A percentile compares a stretch with the other conserved stretches of the same genome.
phyloP scores from a whole-genome alignment of 1,139 yeast species.

The Hemisphaericaspora subhashii region DNA sequence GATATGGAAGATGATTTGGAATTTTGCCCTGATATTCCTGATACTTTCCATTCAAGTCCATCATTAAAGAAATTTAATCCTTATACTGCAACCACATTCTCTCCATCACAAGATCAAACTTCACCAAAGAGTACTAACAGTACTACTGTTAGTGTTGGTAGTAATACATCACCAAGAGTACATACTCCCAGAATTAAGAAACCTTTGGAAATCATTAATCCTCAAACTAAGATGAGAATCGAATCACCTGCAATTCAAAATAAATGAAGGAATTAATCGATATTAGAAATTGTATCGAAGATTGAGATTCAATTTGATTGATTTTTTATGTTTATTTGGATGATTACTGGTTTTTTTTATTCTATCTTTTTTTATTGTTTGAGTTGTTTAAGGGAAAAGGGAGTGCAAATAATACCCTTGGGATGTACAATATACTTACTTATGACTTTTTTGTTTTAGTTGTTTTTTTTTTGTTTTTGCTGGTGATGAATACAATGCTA shows the following conservation, averaged over 20 bases:
- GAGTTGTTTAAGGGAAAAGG: conserved; percentile 3
- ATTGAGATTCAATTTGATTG: conserved; percentile 2
- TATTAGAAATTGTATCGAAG: not conserved
- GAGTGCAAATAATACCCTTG: not conserved
- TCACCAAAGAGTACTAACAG: conserved; percentile 6
- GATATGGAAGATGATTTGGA: conserved; percentile 67
- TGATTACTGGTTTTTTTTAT: conserved; percentile 1
- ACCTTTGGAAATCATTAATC: conserved; percentile 75
- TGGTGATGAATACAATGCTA: not conserved
- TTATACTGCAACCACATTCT: conserved; percentile 56
- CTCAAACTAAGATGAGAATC: conserved; percentile 70
- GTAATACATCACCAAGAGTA: conserved; percentile 33
- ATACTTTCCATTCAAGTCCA: conserved; percentile 24
- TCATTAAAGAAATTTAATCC: conserved; percentile 52
- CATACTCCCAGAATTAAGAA: conserved; percentile 60
- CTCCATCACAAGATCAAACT: conserved; percentile 34
- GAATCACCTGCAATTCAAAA: conserved; percentile 48
- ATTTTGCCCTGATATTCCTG: conserved; percentile 60
- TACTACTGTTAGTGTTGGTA: conserved; percentile 14
- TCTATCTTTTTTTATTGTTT: not conserved
- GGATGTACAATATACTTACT: not conserved
- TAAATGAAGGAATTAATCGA: too few relatives aligned
- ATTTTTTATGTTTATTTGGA: conserved; percentile 3
- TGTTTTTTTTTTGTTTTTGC: not conserved
- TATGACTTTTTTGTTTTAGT: not conserved